phyloP scores from a whole-genome alignment of 2,329 filamentous ascomycete genomes.

The Zymoseptoria brevis region DNA sequence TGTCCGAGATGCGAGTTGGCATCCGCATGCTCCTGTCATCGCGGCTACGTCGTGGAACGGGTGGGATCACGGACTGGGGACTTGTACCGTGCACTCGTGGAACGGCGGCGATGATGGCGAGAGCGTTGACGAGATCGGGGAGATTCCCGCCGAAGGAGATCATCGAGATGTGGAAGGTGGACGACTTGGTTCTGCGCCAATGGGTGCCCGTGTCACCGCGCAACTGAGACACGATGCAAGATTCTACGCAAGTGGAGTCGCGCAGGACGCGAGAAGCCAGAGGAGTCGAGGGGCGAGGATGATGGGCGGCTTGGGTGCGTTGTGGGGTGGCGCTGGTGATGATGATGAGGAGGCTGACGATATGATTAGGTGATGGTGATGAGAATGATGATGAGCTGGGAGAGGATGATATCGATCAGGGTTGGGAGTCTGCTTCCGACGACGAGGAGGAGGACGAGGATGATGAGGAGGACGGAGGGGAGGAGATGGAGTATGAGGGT shows the following conservation, averaged over 20 bases:
- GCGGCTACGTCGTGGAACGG: slow-evolving; percentile 84
- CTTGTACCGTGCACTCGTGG: slow-evolving; percentile 70
- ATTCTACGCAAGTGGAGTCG: slow-evolving; percentile 30
- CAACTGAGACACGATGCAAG: slow-evolving; percentile 45
- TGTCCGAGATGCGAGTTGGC: slow-evolving; percentile 84
- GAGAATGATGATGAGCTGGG: neutral
- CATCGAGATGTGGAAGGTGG: slow-evolving; percentile 26
- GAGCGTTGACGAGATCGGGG: slow-evolving; percentile 46
- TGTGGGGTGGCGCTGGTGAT: slow-evolving; percentile 20
- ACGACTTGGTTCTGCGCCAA: slow-evolving; percentile 27
- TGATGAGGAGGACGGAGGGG: neutral
- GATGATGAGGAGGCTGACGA: slow-evolving; percentile 15
- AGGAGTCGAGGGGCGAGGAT: slow-evolving; percentile 17
- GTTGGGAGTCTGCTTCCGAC: slow-evolving; percentile 1
- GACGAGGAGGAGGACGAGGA: slow-evolving; percentile 4
- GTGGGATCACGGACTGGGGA: slow-evolving; percentile 63
- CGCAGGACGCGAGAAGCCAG: neutral
- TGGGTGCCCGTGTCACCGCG: slow-evolving; percentile 55
- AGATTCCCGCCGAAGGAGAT: slow-evolving; percentile 10
- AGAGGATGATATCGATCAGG: neutral
- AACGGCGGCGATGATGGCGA: slow-evolving; percentile 51
- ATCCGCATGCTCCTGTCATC: slow-evolving; percentile 73
- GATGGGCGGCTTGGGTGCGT: slow-evolving; percentile 20
- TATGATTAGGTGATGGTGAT: slow-evolving; percentile 9
- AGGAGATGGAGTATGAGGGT: slow-evolving; percentile 2